These are phyloP conservation scores for Tolypocladium endophyticum DNA, from an alignment of 2,329 filamentous ascomycete species.

Conservation along the genomic window DNA sequence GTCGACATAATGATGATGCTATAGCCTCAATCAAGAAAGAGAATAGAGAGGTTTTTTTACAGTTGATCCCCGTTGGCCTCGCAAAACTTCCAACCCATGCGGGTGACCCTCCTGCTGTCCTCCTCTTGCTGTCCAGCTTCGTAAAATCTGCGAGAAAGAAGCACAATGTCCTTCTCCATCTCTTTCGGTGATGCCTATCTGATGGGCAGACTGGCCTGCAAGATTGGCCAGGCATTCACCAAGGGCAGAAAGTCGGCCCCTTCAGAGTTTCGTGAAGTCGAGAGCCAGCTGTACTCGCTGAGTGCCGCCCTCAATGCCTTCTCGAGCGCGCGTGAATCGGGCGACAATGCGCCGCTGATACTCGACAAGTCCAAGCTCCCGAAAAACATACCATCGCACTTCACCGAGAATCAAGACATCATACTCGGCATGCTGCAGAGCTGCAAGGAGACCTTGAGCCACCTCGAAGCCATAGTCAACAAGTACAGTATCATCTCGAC, in stretches of 20 bases:
- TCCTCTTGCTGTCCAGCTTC: no score
- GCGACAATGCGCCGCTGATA: not conserved
- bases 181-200: conserved; percentile 3
- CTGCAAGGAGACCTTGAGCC: conserved; percentile 1
- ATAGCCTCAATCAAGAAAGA: not conserved
- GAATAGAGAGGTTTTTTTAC: not conserved
- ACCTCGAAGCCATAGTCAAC: not conserved
- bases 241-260: conserved; percentile 4
- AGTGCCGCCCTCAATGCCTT: conserved; percentile 4
- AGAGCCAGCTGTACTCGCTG: conserved; percentile 4
- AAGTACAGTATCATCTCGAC: conserved; percentile 1
- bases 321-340: not conserved
- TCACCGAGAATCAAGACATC: conserved; percentile 1
- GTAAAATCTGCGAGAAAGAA: not conserved
- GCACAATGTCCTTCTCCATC: not conserved
- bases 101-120: not conserved
- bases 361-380: not conserved
- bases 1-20: not conserved
- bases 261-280: conserved; percentile 4
- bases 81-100: not conserved
- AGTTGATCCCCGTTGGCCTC: not conserved
- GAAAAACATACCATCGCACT: conserved; percentile 1
- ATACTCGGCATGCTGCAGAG: conserved; percentile 3
- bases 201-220: conserved; percentile 2
- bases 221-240: conserved; percentile 3